phyloP scores from a whole-genome alignment of 2,329 filamentous ascomycete species.

The Aureobasidium sp. region DNA sequence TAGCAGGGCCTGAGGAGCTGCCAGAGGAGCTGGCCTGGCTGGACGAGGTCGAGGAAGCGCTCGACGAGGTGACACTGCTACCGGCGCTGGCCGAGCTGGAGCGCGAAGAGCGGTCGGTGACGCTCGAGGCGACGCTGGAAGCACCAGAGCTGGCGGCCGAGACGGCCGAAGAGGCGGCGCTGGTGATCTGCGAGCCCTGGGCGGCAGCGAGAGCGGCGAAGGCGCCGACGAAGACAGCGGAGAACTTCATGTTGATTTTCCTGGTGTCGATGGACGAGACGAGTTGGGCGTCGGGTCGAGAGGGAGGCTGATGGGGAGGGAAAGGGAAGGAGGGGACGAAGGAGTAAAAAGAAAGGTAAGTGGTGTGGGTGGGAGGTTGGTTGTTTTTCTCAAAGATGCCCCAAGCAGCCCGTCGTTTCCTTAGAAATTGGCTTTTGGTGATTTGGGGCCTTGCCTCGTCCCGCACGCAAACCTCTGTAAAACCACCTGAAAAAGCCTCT shows the following conservation, averaged over 20 bases:
- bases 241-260: slow-evolving; percentile 7
- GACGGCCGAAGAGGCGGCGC: slow-evolving; percentile 1
- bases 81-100: slow-evolving; percentile 3
- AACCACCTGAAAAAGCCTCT: slow-evolving; percentile 12
- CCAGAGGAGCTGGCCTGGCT: background rate
- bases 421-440: slow-evolving; percentile 3
- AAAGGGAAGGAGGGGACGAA: background rate
- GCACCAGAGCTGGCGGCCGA: background rate
- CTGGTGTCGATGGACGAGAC: slow-evolving; percentile 5
- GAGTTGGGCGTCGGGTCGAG: slow-evolving; percentile 15
- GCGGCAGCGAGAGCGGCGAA: slow-evolving; percentile 13
- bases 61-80: background rate
- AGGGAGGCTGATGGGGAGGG: background rate
- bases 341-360: background rate
- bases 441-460: slow-evolving; percentile 11
- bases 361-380: slow-evolving; percentile 5
- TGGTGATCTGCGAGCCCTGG: slow-evolving; percentile 3
- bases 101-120: background rate
- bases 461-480: background rate
- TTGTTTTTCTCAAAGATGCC: slow-evolving; percentile 14
- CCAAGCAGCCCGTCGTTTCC: slow-evolving; percentile 3
- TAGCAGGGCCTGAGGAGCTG: background rate
- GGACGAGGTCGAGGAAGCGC: background rate
- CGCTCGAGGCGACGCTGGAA: slow-evolving; percentile 9
- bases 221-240: slow-evolving; percentile 8